Base-by-base conservation (phyloP, 768 basidiomycete species). In the Xanthoconium stramineum region DNA sequence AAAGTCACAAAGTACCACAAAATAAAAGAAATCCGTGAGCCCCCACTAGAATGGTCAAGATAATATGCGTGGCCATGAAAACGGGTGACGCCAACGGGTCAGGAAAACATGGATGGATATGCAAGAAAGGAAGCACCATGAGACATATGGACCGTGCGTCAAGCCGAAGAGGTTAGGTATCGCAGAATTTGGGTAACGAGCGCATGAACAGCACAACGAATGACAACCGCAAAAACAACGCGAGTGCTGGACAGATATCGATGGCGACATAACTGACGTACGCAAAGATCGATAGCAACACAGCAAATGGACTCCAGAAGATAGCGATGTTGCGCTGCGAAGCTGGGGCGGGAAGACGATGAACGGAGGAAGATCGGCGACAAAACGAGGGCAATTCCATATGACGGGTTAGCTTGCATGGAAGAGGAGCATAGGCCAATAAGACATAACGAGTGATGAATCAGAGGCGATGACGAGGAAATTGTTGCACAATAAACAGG, bases 401-500 rank as follows among this genome's bases (percentile, higher is more conserved):
- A 28, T 48, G 45, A 38, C 33, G 19, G 38, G 24, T 37, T 37
- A 51, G 36, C 49, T 54, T 56, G 54, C 56, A 46, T 49, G 61
- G 50, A 13, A 8, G 28, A 14, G 28, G 17, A 51, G 47, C 59
- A 51, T 59, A 52, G 57, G 57, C 63, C 55, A 56, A 43, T 66
- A 43, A 37, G 13, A 69, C 67, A 68, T 53, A 64, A 58, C 67
- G 47, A 69, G 49, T 44, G 60, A 52, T 32, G 46, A 38, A 57
- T 56, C 55, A 51, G n/a, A 30, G 52, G 42, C 57, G 52, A 53
- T 28, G 65, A 66, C 62, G 60, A 62, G 67, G 60, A 50, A 56
- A 45, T 47, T 56, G 59, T 68, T 69, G 67, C 60, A 62, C 38
- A 66, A 69, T 68, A 68, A 69, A 68, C 36, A 68, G 46, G 53